phyloP scores from a whole-genome alignment of 306 rosid species.

The Hippophae gyantsensis region DNA sequence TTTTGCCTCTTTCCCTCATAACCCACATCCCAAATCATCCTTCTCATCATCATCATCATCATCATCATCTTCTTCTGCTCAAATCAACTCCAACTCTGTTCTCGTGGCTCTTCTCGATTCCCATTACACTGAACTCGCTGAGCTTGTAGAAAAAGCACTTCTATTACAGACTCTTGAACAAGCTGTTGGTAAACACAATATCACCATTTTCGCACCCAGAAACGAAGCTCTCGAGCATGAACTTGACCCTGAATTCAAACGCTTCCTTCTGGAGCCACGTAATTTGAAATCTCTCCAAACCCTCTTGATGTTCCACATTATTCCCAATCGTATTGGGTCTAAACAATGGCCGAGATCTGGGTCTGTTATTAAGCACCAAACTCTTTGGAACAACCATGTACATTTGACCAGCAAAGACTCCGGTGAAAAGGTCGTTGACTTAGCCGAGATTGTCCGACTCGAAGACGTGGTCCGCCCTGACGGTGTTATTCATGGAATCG shows the following conservation, averaged over 20 bases:
- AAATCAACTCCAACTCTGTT: slow-evolving; percentile 79
- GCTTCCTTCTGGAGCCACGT: slow-evolving; percentile 70
- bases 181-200: slow-evolving; percentile 56
- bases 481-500: slow-evolving; percentile 89
- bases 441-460: slow-evolving; percentile 50
- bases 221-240: slow-evolving; percentile 73
- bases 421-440: slow-evolving; percentile 30
- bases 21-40: slow-evolving; percentile 20
- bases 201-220: slow-evolving; percentile 77
- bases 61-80: slow-evolving; percentile 24
- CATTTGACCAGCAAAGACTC: slow-evolving; percentile 33
- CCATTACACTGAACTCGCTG: slow-evolving; percentile 82
- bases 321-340: slow-evolving; percentile 47
- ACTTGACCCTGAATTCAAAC: slow-evolving; percentile 86
- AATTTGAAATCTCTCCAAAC: slow-evolving; percentile 70
- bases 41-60: slow-evolving; percentile 10
- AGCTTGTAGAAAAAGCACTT: slow-evolving; percentile 89
- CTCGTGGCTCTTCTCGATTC: slow-evolving; percentile 92
- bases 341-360: slow-evolving; percentile 43
- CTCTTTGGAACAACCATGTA: slow-evolving; percentile 37
- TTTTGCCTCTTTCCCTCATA: slow-evolving; percentile 18
- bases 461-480: slow-evolving; percentile 81
- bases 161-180: slow-evolving; percentile 68
- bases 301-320: slow-evolving; percentile 79
- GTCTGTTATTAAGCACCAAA: slow-evolving; percentile 23